phyloP scores from a whole-genome alignment of 2,329 filamentous ascomycete species.

The Pseudofabraea citricarpa region DNA sequence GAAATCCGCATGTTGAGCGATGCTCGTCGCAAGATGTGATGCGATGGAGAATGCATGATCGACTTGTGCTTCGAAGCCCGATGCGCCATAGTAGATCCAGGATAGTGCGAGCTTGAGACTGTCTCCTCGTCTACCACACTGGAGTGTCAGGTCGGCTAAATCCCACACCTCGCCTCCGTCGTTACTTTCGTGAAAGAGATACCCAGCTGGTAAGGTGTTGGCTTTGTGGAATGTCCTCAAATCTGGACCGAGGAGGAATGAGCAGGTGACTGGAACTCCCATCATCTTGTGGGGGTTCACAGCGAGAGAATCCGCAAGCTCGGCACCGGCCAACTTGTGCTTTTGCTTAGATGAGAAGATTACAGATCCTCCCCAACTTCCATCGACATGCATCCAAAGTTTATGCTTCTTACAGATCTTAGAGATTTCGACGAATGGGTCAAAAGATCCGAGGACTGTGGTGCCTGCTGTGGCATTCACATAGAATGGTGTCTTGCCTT shows the following conservation, averaged over 20 bases:
- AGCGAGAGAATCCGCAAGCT: conserved; percentile 76
- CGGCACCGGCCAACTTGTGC: conserved; percentile 61
- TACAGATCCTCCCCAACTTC: conserved; percentile 81
- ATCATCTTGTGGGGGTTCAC: conserved; percentile 98
- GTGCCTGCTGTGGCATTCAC: conserved; percentile 95
- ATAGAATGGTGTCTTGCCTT: conserved; percentile 81
- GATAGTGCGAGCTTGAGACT: conserved; percentile 80
- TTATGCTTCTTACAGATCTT: conserved; percentile 64
- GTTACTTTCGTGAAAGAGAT: conserved; percentile 60
- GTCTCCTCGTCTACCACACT: conserved; percentile 86
- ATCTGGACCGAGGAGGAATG: conserved; percentile 78
- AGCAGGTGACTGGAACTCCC: conserved; percentile 84
- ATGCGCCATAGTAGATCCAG: conserved; percentile 83
- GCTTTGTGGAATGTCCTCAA: conserved; percentile 72
- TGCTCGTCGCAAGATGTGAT: conserved; percentile 56
- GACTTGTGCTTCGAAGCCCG: conserved; percentile 66
- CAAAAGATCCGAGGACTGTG: conserved; percentile 86
- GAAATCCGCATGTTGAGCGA: conserved; percentile 57
- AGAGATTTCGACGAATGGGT: conserved; percentile 69
- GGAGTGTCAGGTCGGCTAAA: conserved; percentile 85
- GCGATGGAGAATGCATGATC: conserved; percentile 71
- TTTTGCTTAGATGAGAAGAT: conserved; percentile 66
- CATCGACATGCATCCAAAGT: conserved; percentile 93
- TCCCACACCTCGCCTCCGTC: conserved; percentile 70
- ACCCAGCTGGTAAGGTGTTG: conserved; percentile 83